phyloP scores from a whole-genome alignment of 1,284 basidiomycete genomes.

The Melampsora americana region DNA sequence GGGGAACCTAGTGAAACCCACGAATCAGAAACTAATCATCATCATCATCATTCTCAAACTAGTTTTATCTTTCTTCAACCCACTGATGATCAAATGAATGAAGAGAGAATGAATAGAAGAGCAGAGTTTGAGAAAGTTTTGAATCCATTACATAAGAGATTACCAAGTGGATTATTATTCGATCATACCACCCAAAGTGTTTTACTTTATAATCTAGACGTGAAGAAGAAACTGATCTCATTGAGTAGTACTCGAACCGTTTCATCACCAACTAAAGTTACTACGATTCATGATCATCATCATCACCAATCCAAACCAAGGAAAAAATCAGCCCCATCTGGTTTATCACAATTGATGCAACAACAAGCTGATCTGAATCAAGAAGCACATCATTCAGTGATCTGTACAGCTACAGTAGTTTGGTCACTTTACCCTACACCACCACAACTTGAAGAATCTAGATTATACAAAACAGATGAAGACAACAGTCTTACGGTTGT shows the following conservation, averaged over 20 bases:
- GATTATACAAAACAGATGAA: neutral
- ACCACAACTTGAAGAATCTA: neutral
- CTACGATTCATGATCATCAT: neutral
- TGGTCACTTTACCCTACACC: neutral
- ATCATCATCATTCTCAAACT: conserved; percentile 16
- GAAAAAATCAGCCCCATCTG: conserved; percentile 5
- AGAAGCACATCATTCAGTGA: neutral
- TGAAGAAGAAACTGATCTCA: conserved; percentile 8
- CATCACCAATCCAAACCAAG: neutral
- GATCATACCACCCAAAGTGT: conserved; percentile 25
- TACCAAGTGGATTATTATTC: conserved; percentile 25
- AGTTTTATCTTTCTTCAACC: conserved; percentile 28
- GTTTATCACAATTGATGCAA: conserved; percentile 40
- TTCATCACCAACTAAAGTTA: neutral
- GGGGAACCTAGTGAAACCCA: neutral
- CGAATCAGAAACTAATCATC: neutral
- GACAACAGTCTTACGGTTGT: neutral
- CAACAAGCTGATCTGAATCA: conserved; percentile 5
- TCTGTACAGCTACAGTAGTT: neutral
- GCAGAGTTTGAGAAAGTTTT: conserved; percentile 14
- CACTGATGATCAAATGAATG: neutral
- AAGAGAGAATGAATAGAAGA: neutral
- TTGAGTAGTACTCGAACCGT: neutral
- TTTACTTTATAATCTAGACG: conserved; percentile 30
- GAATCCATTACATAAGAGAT: conserved; percentile 16